phyloP scores from a whole-genome alignment of 768 basidiomycete genomes.

The Multifurca ochricompacta region DNA sequence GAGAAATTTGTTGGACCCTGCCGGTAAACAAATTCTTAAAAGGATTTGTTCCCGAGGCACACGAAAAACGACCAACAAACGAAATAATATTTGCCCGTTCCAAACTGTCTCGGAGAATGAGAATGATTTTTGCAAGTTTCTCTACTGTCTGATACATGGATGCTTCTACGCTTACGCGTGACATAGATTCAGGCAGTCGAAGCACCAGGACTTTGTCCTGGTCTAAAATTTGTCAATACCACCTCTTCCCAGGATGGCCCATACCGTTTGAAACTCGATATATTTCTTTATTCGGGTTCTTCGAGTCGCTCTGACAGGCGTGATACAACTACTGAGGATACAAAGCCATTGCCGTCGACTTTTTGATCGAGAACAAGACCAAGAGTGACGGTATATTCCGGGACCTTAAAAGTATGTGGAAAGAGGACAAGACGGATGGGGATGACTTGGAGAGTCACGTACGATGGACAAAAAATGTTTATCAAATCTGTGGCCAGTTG shows the following conservation, averaged over 20 bases:
- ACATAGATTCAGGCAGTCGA: not conserved
- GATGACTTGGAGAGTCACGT: not conserved
- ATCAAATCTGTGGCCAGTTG: not conserved
- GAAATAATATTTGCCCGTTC: not conserved
- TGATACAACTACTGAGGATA: not conserved
- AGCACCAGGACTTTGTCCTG: not conserved
- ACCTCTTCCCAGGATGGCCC: not conserved
- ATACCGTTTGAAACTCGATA: not conserved
- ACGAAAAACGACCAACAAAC: not conserved
- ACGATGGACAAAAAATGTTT: not conserved
- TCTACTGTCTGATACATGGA: not conserved
- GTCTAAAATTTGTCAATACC: not conserved
- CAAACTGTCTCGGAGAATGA: not conserved
- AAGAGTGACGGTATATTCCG: not conserved
- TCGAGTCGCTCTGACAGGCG: not conserved
- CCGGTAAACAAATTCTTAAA: not conserved
- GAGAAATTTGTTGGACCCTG: slow-evolving; percentile 5
- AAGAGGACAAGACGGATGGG: not conserved
- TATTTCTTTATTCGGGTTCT: not conserved
- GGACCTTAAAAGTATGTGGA: not conserved
- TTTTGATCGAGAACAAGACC: not conserved
- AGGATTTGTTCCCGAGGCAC: not conserved
- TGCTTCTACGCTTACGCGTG: not conserved
- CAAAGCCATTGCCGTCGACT: not conserved
- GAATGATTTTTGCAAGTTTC: not conserved